These are phyloP conservation scores for Dictyostelium intermedium DNA, from an alignment of 78 protist genomes.

Conservation along the genomic window DNA sequence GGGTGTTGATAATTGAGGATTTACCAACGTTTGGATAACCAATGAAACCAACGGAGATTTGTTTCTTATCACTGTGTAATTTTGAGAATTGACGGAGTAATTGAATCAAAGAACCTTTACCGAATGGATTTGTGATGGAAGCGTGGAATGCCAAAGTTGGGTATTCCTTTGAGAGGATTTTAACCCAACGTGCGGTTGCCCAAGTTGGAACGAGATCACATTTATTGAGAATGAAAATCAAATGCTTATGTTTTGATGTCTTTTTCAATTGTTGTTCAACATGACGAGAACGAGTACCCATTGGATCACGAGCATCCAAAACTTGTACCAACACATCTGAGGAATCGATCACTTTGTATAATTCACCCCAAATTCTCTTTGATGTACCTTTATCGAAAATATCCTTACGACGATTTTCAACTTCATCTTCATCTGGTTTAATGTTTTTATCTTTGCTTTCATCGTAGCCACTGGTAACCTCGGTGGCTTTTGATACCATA, in stretches of 20 bases:
- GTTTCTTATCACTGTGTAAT: slow-evolving; percentile 95
- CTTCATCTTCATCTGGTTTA: neutral
- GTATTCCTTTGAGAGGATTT: slow-evolving; percentile 90
- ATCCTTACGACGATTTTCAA: slow-evolving; percentile 48
- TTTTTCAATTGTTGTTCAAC: slow-evolving; percentile 79
- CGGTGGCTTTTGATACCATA: slow-evolving; percentile 11
- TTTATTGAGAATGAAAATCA: slow-evolving; percentile 99
- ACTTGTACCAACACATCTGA: slow-evolving; percentile 97
- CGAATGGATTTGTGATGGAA: slow-evolving; percentile 96
- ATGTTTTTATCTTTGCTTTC: slow-evolving; percentile 86
- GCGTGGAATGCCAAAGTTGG: slow-evolving; percentile 99
- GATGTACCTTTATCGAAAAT: slow-evolving; percentile 96
- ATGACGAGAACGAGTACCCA: slow-evolving; percentile 94
- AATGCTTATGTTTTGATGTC: slow-evolving; percentile 96
- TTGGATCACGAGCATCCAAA: slow-evolving; percentile 98
- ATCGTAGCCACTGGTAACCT: slow-evolving; percentile 65
- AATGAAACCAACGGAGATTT: slow-evolving; percentile 97
- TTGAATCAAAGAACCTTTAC: slow-evolving; percentile 97
- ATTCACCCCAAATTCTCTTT: slow-evolving; percentile 96
- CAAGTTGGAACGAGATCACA: slow-evolving; percentile 99
- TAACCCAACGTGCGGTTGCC: slow-evolving; percentile 96
- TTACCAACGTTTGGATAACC: slow-evolving; percentile 99
- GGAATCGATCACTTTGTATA: slow-evolving; percentile 97
- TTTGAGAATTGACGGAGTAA: slow-evolving; percentile 93
- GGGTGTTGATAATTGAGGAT: slow-evolving; percentile 97